Conservation (phyloP, 2,329 filamentous ascomycete species). For the Magnaporthiopsis incrustans region DNA sequence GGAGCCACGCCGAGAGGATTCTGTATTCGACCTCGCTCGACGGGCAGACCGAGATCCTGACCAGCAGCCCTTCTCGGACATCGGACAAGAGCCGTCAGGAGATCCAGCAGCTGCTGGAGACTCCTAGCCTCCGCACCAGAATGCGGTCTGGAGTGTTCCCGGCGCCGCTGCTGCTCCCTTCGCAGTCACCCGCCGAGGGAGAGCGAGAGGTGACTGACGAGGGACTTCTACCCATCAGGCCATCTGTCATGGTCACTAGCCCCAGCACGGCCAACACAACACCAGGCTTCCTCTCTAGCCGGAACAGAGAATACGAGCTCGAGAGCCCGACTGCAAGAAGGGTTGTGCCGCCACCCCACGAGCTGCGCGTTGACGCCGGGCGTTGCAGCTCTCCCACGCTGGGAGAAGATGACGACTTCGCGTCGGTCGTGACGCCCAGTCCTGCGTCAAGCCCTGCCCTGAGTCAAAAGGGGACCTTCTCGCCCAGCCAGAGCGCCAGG, state of each 20-base stretch:
- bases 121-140: neutral
- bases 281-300: neutral
- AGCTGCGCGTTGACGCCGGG: conserved; percentile 2
- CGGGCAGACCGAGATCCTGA: neutral
- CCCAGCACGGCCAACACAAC: conserved; percentile 6
- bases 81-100: neutral
- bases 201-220: neutral
- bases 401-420: conserved; percentile 3
- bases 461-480: neutral
- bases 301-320: neutral
- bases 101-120: neutral
- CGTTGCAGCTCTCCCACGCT: conserved; percentile 9
- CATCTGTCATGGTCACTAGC: conserved; percentile 5
- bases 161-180: neutral
- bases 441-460: conserved; percentile 7
- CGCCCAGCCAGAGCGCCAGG: neutral
- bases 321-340: conserved; percentile 3
- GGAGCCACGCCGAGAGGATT: neutral
- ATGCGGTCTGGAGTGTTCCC: conserved; percentile 5
- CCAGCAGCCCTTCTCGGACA: neutral
- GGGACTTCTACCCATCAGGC: neutral
- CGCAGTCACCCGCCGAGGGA: neutral
- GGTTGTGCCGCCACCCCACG: conserved; percentile 8
- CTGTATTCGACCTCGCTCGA: neutral
- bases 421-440: neutral